Evolutionary conservation across 305 asterid species (phyloP), one percentile per base, ranked within the genome.

Genomic region (Plantago lanceolata): DNA sequence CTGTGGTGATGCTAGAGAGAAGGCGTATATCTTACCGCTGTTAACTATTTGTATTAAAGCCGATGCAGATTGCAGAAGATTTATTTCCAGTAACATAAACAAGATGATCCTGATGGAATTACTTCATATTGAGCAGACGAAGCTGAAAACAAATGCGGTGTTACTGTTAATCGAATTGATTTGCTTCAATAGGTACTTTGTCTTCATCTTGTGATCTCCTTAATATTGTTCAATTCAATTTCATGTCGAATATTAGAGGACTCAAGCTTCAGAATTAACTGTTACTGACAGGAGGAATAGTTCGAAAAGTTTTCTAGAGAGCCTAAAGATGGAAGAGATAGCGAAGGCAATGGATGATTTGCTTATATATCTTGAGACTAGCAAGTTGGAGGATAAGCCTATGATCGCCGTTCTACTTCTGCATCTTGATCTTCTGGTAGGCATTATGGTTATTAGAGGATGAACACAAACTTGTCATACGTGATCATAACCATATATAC

Each of bases 361-460:
- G 75, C 75, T 64, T 48, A 60, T 15, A n/a, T 68, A 75, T 82
- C 85, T 86, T 33, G 84, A 73, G 55, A 65, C 68, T 26, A 85
- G 94, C 73, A 65, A 75, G 31, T 51, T 57, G 65, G 89, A 87
- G 55, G 75, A 81, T 65, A 80, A 71, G 64, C 81, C 93, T 53
- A 61, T 71, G 33, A 85, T 83, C 61, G 84, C 91, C 8, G 73
- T 75, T 72, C 73, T 86, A 55, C 73, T 89, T 63, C 81, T 89
- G 62, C 85, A 89, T 78, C 75, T 89, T 45, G 79, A 79, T 77
- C 86, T 86, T 76, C 82, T 85, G 83, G 96, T 89, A 75, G 19
- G 83, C 66, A 24, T 62, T 43, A 17, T 48, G 51, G 24, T 28
- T 17, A 19, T 60, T 31, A 33, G 40, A 33, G 40, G 40, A 33